phyloP scores from a whole-genome alignment of 768 basidiomycete species.

The Podaxis rugospora region DNA sequence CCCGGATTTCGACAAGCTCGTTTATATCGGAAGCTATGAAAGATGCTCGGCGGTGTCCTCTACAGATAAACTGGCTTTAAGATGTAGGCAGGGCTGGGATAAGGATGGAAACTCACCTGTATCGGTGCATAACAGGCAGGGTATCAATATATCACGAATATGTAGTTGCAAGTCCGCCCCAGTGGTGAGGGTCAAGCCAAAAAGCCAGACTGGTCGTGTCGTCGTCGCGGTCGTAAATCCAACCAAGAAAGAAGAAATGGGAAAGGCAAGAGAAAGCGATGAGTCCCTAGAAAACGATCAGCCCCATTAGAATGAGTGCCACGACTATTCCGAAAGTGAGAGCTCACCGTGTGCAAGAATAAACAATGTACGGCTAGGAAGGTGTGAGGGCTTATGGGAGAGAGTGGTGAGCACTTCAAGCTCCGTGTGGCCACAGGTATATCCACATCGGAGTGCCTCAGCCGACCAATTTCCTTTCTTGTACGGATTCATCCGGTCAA shows the following conservation, averaged over 20 bases:
- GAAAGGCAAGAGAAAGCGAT: not conserved
- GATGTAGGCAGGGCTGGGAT: not conserved
- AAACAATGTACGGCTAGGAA: not conserved
- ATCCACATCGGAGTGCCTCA: not conserved
- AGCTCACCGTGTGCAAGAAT: not conserved
- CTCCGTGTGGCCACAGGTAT: not conserved
- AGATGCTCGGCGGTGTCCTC: conserved; percentile 37
- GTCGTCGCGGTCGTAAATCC: not conserved
- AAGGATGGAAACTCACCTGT: conserved; percentile 11
- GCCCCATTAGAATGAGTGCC: not conserved
- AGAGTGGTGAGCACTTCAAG: not conserved
- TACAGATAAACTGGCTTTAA: conserved; percentile 3
- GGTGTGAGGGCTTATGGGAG: not conserved
- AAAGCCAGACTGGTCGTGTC: not conserved
- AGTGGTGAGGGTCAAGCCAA: not conserved
- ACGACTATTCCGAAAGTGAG: not conserved
- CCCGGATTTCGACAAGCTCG: conserved; percentile 71
- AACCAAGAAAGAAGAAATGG: not conserved
- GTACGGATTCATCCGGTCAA: not conserved
- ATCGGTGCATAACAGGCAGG: conserved; percentile 6
- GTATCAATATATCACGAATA: not conserved
- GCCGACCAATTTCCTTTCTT: not conserved
- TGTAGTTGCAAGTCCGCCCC: not conserved
- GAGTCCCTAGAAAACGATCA: not conserved
- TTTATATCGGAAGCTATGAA: conserved; percentile 49